Conservation (phyloP, 139 green algal species). For the Zygnema circumcarinatum region DNA sequence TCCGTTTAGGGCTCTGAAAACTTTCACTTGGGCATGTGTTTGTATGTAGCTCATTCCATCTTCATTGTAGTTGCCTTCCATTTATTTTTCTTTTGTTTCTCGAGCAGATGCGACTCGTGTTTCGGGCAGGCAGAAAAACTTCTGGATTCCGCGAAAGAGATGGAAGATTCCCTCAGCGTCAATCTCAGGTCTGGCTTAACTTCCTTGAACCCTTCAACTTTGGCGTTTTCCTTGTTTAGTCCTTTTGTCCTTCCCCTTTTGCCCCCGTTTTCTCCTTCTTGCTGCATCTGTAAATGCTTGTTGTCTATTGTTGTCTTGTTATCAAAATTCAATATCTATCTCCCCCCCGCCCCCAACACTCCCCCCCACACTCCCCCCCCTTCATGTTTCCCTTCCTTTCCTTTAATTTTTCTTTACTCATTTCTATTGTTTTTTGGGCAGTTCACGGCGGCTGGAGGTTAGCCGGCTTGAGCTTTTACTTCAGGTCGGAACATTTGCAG, state of each 20-base stretch:
- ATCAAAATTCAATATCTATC: no score
- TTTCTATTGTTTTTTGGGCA: slow-evolving; percentile 16
- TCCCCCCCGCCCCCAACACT: neutral
- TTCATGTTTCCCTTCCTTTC: neutral
- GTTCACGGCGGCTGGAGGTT: slow-evolving; percentile 63
- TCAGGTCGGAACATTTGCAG: slow-evolving; percentile 65
- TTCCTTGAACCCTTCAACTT: neutral
- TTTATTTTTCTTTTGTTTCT: slow-evolving; percentile 14
- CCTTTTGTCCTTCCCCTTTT: neutral
- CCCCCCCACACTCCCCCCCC: neutral
- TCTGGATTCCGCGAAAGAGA: slow-evolving; percentile 63
- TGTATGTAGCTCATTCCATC: no score
- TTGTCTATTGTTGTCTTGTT: neutral
- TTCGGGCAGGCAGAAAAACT: slow-evolving; percentile 60
- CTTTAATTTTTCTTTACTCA: neutral
- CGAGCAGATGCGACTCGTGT: slow-evolving; percentile 36
- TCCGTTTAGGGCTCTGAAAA: neutral
- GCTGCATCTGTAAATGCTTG: slow-evolving; percentile 6
- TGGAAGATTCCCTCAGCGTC: slow-evolving; percentile 66
- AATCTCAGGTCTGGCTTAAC: slow-evolving; percentile 61
- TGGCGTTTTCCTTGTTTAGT: neutral
- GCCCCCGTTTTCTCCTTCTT: slow-evolving; percentile 6
- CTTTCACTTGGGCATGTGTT: neutral
- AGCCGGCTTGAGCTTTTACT: slow-evolving; percentile 67
- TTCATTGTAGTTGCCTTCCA: neutral